These are phyloP conservation scores for Eurotiales sp. DNA, from an alignment of 2,329 filamentous ascomycete species.

Conservation along the genomic window DNA sequence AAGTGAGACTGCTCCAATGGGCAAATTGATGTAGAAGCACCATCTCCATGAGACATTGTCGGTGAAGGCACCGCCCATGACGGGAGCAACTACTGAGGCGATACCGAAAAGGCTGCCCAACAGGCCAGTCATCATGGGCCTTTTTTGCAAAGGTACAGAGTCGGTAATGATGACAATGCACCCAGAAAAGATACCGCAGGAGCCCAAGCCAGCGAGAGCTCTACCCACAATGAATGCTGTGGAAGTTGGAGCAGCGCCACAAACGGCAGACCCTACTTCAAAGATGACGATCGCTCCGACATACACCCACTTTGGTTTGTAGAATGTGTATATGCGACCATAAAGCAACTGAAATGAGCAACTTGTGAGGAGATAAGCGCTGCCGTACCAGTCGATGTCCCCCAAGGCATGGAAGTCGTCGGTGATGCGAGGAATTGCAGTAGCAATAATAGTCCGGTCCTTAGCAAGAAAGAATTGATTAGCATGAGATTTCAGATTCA, in stretches of 20 bases:
- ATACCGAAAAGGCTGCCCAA: slow-evolving; percentile 25
- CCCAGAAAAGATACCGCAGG: slow-evolving; percentile 23
- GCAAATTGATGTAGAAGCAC: slow-evolving; percentile 43
- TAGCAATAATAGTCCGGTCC: slow-evolving; percentile 21
- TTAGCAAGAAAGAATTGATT: neutral
- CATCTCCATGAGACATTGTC: slow-evolving; percentile 40
- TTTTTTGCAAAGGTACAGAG: slow-evolving; percentile 22
- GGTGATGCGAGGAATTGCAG: slow-evolving; percentile 22
- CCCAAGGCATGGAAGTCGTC: slow-evolving; percentile 35
- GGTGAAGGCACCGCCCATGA: slow-evolving; percentile 18
- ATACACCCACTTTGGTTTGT: slow-evolving; percentile 42
- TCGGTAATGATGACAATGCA: slow-evolving; percentile 24
- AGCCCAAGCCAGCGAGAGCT: slow-evolving; percentile 30
- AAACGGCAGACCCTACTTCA: slow-evolving; percentile 44
- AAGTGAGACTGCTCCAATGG: slow-evolving; percentile 31
- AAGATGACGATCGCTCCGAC: slow-evolving; percentile 40
- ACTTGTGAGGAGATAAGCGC: slow-evolving; percentile 41
- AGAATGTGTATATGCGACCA: slow-evolving; percentile 47
- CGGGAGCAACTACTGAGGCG: slow-evolving; percentile 18
- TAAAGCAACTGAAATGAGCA: slow-evolving; percentile 31
- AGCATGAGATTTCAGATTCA: neutral
- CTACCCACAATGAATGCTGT: slow-evolving; percentile 29
- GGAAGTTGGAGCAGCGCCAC: slow-evolving; percentile 32
- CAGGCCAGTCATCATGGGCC: slow-evolving; percentile 21
- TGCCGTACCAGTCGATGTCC: slow-evolving; percentile 37